Evolutionary conservation across 495 filamentous ascomycete genomes (phyloP), one percentile per base, ranked within the genome.

Genomic region (Podospora anserina): DNA sequence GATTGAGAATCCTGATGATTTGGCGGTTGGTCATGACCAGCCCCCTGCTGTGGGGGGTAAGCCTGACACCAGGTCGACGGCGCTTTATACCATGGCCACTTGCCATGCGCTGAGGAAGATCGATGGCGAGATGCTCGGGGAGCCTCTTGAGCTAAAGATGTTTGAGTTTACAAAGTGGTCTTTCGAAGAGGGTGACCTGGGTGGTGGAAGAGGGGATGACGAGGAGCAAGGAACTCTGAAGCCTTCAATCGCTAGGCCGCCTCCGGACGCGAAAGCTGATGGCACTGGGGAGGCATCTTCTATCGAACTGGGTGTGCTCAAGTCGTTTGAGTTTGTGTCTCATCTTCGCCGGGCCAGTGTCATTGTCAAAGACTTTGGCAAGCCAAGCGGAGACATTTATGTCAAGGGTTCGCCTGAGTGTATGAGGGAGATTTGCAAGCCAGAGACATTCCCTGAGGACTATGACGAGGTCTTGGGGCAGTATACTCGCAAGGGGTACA

Each of bases 401-500:
- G 93, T 99, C 59, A 99, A 99, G 79, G 96, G 96, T 39, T 94
- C 96, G 1, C 96, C 96, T 6, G 96, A 99, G 78, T 95, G 91
- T 76, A 94, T 99, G 87, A 90, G 88, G 70, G 91, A 93, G 6
- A 97, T 99, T 64, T 99, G 96, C 78, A 82, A 82, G 30, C 84
- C 91, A 2, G 90, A 93, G 72, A 90, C 86, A 73, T 91, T 99
- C 72, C 96, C 96, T 1, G 76, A 80, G 44, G 92, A 98, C 75
- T 99, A 94, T 74, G 92, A 97, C 49, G 92, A 97, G 65, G 84
- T 93, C 13, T 79, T 98, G 13, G 86, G 84, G 28, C 88, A 94
- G 74, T 98, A 99, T 78, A 98, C 96, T 1, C 93, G 97, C 71
- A 88, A 92, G 71, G 96, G 96, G 49, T 99, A 92, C 78, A 89